Evolutionary conservation across 1,139 yeast genomes (phyloP), one percentile per base, ranked within the genome.

Genomic region (Candida albicans): DNA sequence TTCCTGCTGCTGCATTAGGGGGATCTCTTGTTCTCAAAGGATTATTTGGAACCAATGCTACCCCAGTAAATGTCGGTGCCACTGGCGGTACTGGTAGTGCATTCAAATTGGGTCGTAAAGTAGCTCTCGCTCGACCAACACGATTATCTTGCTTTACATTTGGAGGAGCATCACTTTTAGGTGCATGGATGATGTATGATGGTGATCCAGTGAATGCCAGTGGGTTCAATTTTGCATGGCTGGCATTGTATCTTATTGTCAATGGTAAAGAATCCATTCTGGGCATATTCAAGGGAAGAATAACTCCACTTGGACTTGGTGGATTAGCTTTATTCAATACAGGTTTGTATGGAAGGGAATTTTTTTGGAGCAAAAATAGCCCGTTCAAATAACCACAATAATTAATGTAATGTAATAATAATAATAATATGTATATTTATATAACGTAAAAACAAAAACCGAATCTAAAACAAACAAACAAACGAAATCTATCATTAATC

Each of bases 201-300:
- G 87, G 90, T 13, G 97, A 90, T 57, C 68, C 82, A 32, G 76
- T 79, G 42, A 85, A 88, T 64, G 98, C 96, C 7, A 79, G 96
- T 1, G 98, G 97, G 0, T 88, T 93, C 64, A 74, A 82, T 6
- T 77, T 87, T 56, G 96, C 96, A 3, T 93, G 98, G 98, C 81
- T 90, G 12, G 61, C 87, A 3, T 67, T 91, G 43, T 93, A 89
- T 58, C 59, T 87, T 46, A 59, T 91, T 34, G 90, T 86, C 8
- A 87, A 89, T 59, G 93, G 95, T 4, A 75, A 73, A 34, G 72
- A 82, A 1, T 75, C 88, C 3, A 46, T 88, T 31, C 64, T 64
- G 43, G 64, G 73, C 51, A 32, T 70, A 40, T 43, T 70, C 32
- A 47, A 61, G 27, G 68, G 64, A 8, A 68, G 74, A 43, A 57